Base-by-base conservation (phyloP, 805 yeast genomes). In the Candida chauliodis region DNA sequence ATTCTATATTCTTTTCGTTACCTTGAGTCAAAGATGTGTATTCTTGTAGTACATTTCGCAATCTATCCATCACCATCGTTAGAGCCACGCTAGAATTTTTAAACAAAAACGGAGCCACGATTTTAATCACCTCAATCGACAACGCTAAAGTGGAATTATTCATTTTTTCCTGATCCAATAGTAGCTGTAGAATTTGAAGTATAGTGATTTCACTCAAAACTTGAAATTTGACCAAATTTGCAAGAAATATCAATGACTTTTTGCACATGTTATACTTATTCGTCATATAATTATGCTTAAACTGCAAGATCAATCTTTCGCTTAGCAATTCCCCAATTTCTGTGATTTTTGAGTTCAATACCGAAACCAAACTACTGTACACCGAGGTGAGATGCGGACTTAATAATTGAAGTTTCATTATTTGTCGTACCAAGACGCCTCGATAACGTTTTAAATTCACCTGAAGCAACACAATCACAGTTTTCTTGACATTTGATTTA, bases 311-410 rank as follows among this genome's bases (percentile, higher is more conserved):
- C 19, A 81, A 56, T 43, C 93, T 65, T 7, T 69, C 51, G 0
- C 71, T 54, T 22, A 84, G 45, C 4, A 81, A 54, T 40, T 73
- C 73, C 2, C 95, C 95, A 13, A 86, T 59, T 24, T 74, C 74
- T 0, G 95, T 93, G 3, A 85, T 55, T 46, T 81, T 76, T 4
- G 84, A 72, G 56, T 84, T 83, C 8, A 88, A 36, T 1, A 81
- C 69, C 2, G 81, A 69, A 0, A 75, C 69, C 24, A 88, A 49
- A 1, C 84, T 62, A 0, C 89, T 78, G 47, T 74, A 80, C 1
- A 73, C 69, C 0, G 76, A 58, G 0, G 84, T 45, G 42, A 56
- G 62, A 0, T 63, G 46, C 13, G 56, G 30, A 10, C 78, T 65
- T 6, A 51, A 55, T 10, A 66, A 26, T 49, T 78, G 84, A 0